Evolutionary conservation across 768 basidiomycete genomes (phyloP), one percentile per base, ranked within the genome.

Genomic region (Termitomyces sp.): DNA sequence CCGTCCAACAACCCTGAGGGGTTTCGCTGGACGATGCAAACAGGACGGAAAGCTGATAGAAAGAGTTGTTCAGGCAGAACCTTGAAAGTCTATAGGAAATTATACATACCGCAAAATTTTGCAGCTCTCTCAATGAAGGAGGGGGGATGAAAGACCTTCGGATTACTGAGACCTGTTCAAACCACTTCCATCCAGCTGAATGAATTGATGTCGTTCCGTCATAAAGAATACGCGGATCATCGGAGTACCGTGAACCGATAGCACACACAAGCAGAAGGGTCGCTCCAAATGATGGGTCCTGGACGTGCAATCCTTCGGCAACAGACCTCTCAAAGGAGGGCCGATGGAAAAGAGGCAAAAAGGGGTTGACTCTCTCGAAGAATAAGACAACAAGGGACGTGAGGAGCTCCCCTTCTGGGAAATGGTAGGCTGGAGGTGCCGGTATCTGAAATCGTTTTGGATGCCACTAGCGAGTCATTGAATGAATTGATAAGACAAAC

Each of bases 101-200:
- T 42, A 18, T 15, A 72, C 83, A 62, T 68, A 87, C 86, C 63
- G 78, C 83, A 79, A 72, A 79, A 48, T 80, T 78, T 69, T 95
- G 93, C 45, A 95, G 71, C 61, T 93, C 91, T 68, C 84, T 81
- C 63, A 95, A 68, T 13, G 83, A 73, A 1, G 89, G 82, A 6
- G 83, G 78, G 0, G 79, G 75, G 20, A 85, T 76, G 41, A 90
- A 75, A 0, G 80, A 79, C 66, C 81, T 81, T 31, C 85, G 81
- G 50, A 87, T 76, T 59, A 83, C 75, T 54, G 87, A 77, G 8
- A 91, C 82, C 66, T 89, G 87, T 36, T 79, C 74, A 64, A 83
- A 86, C 76, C 82, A 89, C 58, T 78, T 80, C 85, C 86, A 88
- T 0, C 86, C 88, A 27, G 80, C 77, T 24, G 74, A 78, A 33